Conservation (phyloP, 2,329 filamentous ascomycete species). For the Fusarium sp. region DNA sequence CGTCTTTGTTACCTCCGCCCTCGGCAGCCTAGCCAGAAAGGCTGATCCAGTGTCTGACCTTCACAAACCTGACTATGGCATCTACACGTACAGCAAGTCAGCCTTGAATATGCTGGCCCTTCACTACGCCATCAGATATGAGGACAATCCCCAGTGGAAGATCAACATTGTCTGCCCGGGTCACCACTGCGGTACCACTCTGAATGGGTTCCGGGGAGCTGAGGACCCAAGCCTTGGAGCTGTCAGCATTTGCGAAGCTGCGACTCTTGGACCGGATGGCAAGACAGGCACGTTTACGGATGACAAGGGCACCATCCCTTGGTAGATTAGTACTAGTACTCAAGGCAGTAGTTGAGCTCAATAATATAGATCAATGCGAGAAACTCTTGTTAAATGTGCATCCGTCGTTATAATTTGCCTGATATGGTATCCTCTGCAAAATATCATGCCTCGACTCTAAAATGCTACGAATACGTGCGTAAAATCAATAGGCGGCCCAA, state of each 20-base stretch:
- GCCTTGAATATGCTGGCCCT: slow-evolving; percentile 33
- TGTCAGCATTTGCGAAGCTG: slow-evolving; percentile 10
- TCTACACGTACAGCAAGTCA: slow-evolving; percentile 31
- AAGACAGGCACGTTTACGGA: slow-evolving; percentile 19
- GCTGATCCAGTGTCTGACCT: slow-evolving; percentile 1
- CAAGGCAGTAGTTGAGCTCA: neutral
- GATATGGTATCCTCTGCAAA: slow-evolving; percentile 36
- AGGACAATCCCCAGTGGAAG: slow-evolving; percentile 20
- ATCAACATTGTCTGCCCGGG: slow-evolving; percentile 26
- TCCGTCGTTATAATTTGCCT: slow-evolving; percentile 31
- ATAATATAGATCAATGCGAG: neutral
- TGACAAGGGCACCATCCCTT: slow-evolving; percentile 14
- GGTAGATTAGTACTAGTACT: neutral
- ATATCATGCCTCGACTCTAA: slow-evolving; percentile 30
- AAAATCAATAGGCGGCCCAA: slow-evolving; percentile 21
- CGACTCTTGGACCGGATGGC: slow-evolving; percentile 6
- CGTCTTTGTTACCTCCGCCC: slow-evolving; percentile 31
- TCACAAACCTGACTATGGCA: slow-evolving; percentile 3
- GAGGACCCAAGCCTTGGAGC: slow-evolving; percentile 14
- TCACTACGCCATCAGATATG: slow-evolving; percentile 22
- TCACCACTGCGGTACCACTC: slow-evolving; percentile 9
- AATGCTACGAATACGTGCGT: slow-evolving; percentile 23
- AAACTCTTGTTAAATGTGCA: slow-evolving; percentile 6
- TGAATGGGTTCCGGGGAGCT: slow-evolving; percentile 18
- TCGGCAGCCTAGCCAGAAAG: slow-evolving; percentile 27